Conservation (phyloP, 257 asterid species). For the Solanum phureja region DNA sequence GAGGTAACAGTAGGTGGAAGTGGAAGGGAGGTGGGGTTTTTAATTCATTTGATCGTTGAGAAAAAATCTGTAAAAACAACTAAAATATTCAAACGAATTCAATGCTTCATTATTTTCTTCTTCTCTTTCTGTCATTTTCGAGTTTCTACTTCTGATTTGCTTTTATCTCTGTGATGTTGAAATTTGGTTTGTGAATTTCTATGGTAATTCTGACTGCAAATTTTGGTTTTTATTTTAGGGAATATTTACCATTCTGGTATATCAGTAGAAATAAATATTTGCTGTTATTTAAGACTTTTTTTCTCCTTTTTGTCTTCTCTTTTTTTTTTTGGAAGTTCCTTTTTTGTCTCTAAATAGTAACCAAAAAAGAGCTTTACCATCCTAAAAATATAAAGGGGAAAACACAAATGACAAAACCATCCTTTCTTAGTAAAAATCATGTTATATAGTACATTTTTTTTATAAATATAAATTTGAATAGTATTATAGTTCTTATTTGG, state of each 20-base stretch:
- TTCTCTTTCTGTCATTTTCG: not conserved
- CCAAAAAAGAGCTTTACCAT: not conserved
- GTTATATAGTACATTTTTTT: not conserved
- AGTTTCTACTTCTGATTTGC: not conserved
- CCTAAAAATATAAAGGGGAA: not conserved
- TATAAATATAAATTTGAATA: too few relatives aligned
- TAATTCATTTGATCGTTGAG: not conserved
- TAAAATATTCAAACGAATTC: not conserved
- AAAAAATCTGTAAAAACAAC: not conserved
- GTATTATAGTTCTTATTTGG: not conserved
- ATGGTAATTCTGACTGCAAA: not conserved
- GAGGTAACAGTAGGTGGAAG: not conserved
- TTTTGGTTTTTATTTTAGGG: not conserved
- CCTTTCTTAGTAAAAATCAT: not conserved
- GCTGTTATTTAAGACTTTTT: not conserved
- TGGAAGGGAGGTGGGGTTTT: not conserved
- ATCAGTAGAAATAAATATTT: not conserved
- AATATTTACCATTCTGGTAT: not conserved
- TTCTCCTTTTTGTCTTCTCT: not conserved
- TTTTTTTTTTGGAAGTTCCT: not conserved
- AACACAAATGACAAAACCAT: not conserved
- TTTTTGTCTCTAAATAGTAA: not conserved
- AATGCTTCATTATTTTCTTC: not conserved
- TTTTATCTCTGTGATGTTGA: not conserved
- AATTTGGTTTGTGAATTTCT: not conserved